Conservation (phyloP, 2,329 filamentous ascomycete species). For the Aureobasidium sp. region DNA sequence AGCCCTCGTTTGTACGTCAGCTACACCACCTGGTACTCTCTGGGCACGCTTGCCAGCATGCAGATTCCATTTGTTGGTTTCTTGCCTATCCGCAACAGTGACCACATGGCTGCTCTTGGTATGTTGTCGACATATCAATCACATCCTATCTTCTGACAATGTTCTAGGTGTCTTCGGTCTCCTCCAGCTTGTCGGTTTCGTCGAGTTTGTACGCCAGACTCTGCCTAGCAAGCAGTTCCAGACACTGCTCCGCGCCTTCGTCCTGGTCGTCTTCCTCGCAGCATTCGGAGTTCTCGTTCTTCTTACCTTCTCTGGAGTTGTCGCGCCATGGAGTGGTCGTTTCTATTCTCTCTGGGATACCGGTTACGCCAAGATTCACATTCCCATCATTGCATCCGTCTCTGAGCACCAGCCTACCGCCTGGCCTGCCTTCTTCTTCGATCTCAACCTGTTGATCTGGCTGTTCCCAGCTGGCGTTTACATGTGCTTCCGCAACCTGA, state of each 20-base stretch:
- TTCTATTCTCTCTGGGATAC: constrained; percentile 99
- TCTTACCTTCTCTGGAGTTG: constrained; percentile 79
- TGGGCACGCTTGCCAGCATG: constrained; percentile 96
- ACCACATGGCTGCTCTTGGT: constrained; percentile 94
- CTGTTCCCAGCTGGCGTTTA: constrained; percentile 98
- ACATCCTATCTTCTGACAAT: constrained; percentile 21
- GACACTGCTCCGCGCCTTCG: constrained; percentile 70
- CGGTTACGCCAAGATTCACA: constrained; percentile 97
- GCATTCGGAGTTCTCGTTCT: constrained; percentile 69
- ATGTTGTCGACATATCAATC: constrained; percentile 30
- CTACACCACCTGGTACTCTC: constrained; percentile 96
- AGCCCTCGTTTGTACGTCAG: constrained; percentile 90
- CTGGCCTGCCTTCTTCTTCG: constrained; percentile 99
- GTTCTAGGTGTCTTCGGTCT: constrained; percentile 65
- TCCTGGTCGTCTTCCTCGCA: constrained; percentile 66
- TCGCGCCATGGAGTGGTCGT: constrained; percentile 94
- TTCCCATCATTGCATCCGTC: constrained; percentile 98
- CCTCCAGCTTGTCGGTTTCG: constrained; percentile 85
- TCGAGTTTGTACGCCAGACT: constrained; percentile 82
- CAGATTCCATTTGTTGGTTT: constrained; percentile 99
- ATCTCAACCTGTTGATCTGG: constrained; percentile 97
- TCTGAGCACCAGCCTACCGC: constrained; percentile 98
- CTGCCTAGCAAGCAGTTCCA: constrained; percentile 91
- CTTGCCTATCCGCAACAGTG: constrained; percentile 89
- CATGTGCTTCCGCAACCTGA: constrained; percentile 89